Base-by-base conservation (phyloP, 345 rosid species). In the Carallia pectinifolia region DNA sequence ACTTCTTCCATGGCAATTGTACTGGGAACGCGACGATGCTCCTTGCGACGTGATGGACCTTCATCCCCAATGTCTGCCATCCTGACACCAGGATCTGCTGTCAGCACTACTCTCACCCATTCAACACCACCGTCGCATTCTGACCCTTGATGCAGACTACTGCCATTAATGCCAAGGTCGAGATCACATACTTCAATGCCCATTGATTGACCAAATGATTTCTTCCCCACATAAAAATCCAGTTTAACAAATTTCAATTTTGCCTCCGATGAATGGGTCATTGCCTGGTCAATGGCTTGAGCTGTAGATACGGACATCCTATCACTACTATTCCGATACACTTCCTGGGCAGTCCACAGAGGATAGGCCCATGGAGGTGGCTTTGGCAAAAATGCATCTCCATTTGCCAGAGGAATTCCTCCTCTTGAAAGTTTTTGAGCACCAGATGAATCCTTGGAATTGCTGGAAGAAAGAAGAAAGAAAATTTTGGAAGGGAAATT, bases 281-380 rank as follows among this genome's bases (percentile, higher is more conserved):
- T 96, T 77, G 96, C 99, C 80, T 92, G 98, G 81, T 96, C 99
- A 76, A 96, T 96, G 38, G 99, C 98, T 85, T 90, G 92, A 23
- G 94, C 99, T 58, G 98, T 90, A 39, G 99, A 92, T 62, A 72
- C 76, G 12, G 99, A 96, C 99, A 96, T 85, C 74, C 98, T 88
- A 76, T 96, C 99, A 62, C 91, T 86, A 82, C 99, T 96, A 72
- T 96, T 90, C 58, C 99, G 92, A 81, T 96, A 96, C 13, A 72
- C 94, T 77, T 96, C 99, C 80, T 96, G 99, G 38, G 94, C 70
- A 80, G 96, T 92, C 97, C 98, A 85, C 81, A 96, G 83, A 72
- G 99, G 99, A 88, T 88, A 96, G 70, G 99, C 99, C 99, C 98
- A 96, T 53, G 99, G 96, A 77, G 99, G 99, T 47, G 99, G 99